phyloP scores from a whole-genome alignment of 805 yeast genomes.

The Cyberlindnera suaveolens region DNA sequence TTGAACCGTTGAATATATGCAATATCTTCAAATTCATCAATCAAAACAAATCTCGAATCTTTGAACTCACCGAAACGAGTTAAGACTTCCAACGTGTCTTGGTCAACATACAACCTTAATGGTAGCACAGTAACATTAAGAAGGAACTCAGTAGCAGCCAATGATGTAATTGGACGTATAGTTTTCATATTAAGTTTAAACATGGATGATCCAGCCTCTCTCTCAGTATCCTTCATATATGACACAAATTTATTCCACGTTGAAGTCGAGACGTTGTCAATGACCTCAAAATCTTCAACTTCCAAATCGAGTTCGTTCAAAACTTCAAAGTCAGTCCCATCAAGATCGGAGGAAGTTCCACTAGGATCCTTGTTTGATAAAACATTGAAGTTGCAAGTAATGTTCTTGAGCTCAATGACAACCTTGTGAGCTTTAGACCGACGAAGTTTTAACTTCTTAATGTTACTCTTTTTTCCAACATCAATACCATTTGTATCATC shows the following conservation, averaged over 20 bases:
- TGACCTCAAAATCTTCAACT: conserved; percentile 50
- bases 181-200: conserved; percentile 44
- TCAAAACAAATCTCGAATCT: conserved; percentile 58
- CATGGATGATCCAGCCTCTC: conserved; percentile 68
- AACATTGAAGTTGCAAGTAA: conserved; percentile 41
- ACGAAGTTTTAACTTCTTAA: conserved; percentile 47
- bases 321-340: conserved; percentile 33
- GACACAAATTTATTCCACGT: conserved; percentile 86
- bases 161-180: conserved; percentile 53
- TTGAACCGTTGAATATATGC: conserved; percentile 63
- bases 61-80: conserved; percentile 77
- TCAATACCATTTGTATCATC: conserved; percentile 13
- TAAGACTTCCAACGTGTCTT: conserved; percentile 83
- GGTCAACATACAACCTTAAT: conserved; percentile 79
- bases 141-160: conserved; percentile 66
- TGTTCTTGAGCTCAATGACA: conserved; percentile 45
- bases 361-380: conserved; percentile 43
- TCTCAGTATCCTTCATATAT: conserved; percentile 57
- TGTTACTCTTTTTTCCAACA: conserved; percentile 20
- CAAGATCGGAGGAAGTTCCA: conserved; percentile 7
- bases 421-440: conserved; percentile 62
- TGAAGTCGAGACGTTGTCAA: conserved; percentile 79
- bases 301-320: conserved; percentile 44
- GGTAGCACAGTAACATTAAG: conserved; percentile 58
- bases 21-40: conserved; percentile 55